Percentiles rank a stretch among this genome's conserved stretches.
Evolutionary conservation across 345 rosid genomes (phyloP).

Genomic region (Capsella bursapastoris): DNA sequence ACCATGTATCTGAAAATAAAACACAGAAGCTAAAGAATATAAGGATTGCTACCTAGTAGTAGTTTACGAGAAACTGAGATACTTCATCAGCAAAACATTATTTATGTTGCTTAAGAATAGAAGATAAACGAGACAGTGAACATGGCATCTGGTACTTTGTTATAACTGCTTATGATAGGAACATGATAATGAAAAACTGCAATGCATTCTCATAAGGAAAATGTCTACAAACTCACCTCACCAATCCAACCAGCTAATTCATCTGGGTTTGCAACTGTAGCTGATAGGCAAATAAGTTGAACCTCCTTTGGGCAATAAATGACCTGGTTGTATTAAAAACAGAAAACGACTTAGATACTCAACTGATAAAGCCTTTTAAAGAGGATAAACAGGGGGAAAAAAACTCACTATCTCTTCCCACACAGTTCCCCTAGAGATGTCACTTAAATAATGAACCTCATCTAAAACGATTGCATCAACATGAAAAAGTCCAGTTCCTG

Average conservation of each 20-base stretch:
- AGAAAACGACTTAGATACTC: slow-evolving; percentile 9
- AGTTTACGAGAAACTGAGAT: not conserved
- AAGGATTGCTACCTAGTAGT: slow-evolving; percentile 7
- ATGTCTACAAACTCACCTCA: slow-evolving; percentile 58
- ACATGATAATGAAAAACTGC: not conserved
- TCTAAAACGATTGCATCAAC: slow-evolving; percentile 94
- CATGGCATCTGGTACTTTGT: not conserved
- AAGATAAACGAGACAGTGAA: not conserved
- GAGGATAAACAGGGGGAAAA: not conserved
- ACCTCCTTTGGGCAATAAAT: slow-evolving; percentile 94
- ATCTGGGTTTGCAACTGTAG: slow-evolving; percentile 94
- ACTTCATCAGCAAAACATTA: slow-evolving; percentile 7
- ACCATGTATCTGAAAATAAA: slow-evolving; percentile 76
- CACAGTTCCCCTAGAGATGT: slow-evolving; percentile 92
- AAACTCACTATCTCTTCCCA: slow-evolving; percentile 93
- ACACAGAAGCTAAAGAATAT: slow-evolving; percentile 25
- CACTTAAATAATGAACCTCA: slow-evolving; percentile 98
- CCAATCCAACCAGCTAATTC: slow-evolving; percentile 97
- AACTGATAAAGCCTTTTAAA: not conserved
- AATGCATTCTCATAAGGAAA: not conserved
- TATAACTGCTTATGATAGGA: slow-evolving; percentile 2
- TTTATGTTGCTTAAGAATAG: not conserved
- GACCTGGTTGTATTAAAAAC: slow-evolving; percentile 54
- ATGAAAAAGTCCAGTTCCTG: slow-evolving; percentile 81
- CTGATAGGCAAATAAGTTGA: slow-evolving; percentile 89